These are phyloP conservation scores for Grosmannia serpens DNA, from an alignment of 2,329 filamentous ascomycete genomes.

Conservation along the genomic window DNA sequence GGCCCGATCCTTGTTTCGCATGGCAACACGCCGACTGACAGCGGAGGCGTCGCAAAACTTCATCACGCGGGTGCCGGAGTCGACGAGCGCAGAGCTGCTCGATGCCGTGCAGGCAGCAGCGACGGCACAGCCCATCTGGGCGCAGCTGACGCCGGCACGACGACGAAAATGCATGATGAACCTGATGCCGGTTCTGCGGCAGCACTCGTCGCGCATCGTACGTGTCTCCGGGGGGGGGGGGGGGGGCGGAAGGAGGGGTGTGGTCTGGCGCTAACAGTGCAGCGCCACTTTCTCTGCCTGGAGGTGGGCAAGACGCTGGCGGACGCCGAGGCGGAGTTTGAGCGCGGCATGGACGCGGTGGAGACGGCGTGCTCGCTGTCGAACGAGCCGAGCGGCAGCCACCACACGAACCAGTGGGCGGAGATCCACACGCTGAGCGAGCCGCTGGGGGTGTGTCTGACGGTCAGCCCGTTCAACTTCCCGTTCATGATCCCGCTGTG, in stretches of 20 bases:
- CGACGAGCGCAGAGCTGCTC: slow-evolving; percentile 63
- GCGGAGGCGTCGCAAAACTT: slow-evolving; percentile 64
- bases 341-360: slow-evolving; percentile 71
- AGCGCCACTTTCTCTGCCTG: slow-evolving; percentile 56
- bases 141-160: slow-evolving; percentile 55
- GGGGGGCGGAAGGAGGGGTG: no score
- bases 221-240: no score
- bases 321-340: slow-evolving; percentile 69
- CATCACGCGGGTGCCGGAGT: slow-evolving; percentile 73
- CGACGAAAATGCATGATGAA: slow-evolving; percentile 82
- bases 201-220: slow-evolving; percentile 75
- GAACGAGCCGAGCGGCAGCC: slow-evolving; percentile 58
- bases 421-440: slow-evolving; percentile 74
- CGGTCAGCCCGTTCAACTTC: slow-evolving; percentile 46
- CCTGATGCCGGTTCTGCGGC: slow-evolving; percentile 64
- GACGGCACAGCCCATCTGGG: slow-evolving; percentile 65
- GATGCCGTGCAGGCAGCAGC: slow-evolving; percentile 67
- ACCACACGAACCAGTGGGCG: slow-evolving; percentile 82
- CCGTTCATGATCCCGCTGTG: slow-evolving; percentile 88
- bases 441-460: slow-evolving; percentile 37
- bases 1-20: not conserved
- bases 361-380: slow-evolving; percentile 73
- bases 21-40: not conserved
- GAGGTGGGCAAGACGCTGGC: slow-evolving; percentile 84
- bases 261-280: no score